Evolutionary conservation across 2,329 filamentous ascomycete species (phyloP).

Genomic region (Ceratocystis lukuohia): DNA sequence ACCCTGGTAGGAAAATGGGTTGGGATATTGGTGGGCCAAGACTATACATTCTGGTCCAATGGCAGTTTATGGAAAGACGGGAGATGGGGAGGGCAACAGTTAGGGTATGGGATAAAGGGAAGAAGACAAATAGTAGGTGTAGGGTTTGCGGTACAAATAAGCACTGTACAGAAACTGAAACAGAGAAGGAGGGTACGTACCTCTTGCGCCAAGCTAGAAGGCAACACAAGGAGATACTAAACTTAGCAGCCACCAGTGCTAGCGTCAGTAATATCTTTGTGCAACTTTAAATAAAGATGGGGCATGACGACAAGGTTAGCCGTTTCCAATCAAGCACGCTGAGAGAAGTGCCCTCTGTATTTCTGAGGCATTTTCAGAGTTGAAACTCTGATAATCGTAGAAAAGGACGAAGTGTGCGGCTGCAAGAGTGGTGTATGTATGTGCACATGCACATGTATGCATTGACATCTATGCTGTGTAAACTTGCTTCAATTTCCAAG

Average conservation of each 20-base stretch:
- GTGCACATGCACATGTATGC: background rate
- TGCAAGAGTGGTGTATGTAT: background rate
- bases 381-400: too few species aligned
- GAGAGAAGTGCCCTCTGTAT: background rate
- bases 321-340: background rate
- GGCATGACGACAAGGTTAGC: background rate
- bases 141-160: background rate
- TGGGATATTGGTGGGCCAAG: too few species aligned
- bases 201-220: background rate
- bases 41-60: too few species aligned
- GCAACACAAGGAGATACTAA: background rate
- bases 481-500: background rate
- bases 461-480: background rate
- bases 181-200: slow-evolving; percentile 2
- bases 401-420: too few species aligned
- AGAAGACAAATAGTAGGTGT: background rate
- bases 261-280: slow-evolving; percentile 10
- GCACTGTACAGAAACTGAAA: background rate
- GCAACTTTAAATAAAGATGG: slow-evolving; percentile 5
- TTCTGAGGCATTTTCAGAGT: too few species aligned
- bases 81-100: background rate
- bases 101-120: background rate
- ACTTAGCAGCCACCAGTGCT: background rate
- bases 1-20: too few species aligned
- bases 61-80: background rate